Percentiles rank a stretch among this genome's conserved stretches.
phyloP scores from a whole-genome alignment of 225 moss, liverwort and hornwort species.

The Pseudoscleropodium purum region DNA sequence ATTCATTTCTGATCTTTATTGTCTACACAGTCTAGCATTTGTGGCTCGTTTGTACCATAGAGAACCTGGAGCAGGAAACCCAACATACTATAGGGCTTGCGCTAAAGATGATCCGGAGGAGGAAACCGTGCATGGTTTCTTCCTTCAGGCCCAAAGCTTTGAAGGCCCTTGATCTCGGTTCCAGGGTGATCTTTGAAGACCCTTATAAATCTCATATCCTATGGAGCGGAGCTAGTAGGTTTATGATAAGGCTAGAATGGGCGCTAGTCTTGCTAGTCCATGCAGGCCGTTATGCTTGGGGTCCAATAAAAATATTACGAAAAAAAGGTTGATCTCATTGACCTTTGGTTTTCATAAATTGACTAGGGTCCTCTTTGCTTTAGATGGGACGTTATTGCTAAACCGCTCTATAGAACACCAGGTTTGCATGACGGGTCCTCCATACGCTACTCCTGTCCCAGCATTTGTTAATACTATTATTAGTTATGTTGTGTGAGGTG shows the following conservation, averaged over 20 bases:
- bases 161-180: background rate
- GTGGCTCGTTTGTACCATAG: background rate
- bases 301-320: background rate
- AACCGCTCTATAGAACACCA: background rate
- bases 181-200: background rate
- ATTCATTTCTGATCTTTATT: background rate
- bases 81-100: background rate
- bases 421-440: background rate
- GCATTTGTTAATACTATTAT: background rate
- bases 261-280: background rate
- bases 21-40: background rate
- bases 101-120: background rate
- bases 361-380: background rate
- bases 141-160: background rate
- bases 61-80: background rate
- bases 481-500: background rate
- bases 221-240: background rate
- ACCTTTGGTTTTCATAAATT: background rate
- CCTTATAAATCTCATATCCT: background rate
- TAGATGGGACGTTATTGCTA: background rate
- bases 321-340: background rate
- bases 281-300: background rate
- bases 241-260: background rate
- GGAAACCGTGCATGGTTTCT: background rate
- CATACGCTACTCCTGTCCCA: background rate